Evolutionary conservation across 441 rosid genomes (phyloP), one percentile per base, ranked within the genome.

Genomic region (Pelargonium australe): DNA sequence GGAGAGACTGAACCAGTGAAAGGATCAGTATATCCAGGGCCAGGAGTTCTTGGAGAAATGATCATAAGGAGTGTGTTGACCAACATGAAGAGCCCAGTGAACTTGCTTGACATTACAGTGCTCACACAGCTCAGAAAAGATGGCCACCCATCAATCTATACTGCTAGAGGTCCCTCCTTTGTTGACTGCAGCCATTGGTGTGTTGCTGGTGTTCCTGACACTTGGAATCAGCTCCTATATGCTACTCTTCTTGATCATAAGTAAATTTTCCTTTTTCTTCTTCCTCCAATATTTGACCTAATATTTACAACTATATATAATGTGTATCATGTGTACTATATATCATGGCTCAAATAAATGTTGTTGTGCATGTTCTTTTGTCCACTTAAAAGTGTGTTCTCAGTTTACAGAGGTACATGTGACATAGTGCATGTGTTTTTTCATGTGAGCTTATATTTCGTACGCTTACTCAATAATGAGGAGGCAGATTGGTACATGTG

Each of bases 141-240:
- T 0, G 82, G 86, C n/a, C 89, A 87, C 58, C 89, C 89, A 62
- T 87, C 89, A 0, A 63, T 76, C 62, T 87, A 78, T 6, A 58
- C 86, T 0, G 80, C 81, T 55, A 4, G 34, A 10, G 89, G 85
- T 49, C 45, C 4, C 6, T 11, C 31, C 0, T 45, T 72, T 0
- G 31, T 63, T 0, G 92, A 87, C 69, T 87, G 92, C 70, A 84
- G 89, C 73, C 92, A 87, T 62, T 87, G 92, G 92, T 84, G 92
- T 70, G 81, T 87, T 1, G 83, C 89, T 1, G 92, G 92, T 44
- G 80, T 80, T 71, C 92, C 87, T 0, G 92, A 87, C 75, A 63
- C 76, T 2, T 87, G 88, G 89, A 87, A 87, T 74, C 84, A 85
- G 69, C 81, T 87, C 31, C 72, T 87, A n/a, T 83, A 83, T 74